Evolutionary conservation across 2,329 filamentous ascomycete genomes (phyloP).

Genomic region (Colletotrichum sp.): DNA sequence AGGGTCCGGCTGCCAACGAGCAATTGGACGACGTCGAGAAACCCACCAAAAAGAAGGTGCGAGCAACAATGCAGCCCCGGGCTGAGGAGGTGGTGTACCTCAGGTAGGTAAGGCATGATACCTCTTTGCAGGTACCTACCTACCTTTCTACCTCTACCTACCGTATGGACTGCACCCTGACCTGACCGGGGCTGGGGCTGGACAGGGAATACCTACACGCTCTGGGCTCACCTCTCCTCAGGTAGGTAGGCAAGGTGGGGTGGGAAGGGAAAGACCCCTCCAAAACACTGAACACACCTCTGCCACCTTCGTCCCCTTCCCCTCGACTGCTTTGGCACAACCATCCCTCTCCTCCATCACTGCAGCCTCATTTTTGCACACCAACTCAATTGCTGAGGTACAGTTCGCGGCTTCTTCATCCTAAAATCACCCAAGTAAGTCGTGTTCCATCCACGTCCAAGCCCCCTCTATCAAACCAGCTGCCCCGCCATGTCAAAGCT

Average conservation of each 20-base stretch:
- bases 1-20: background rate
- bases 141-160: background rate
- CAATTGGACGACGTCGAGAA: slow-evolving; percentile 9
- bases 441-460: background rate
- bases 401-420: background rate
- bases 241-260: slow-evolving; percentile 1
- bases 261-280: slow-evolving; percentile 19
- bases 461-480: background rate
- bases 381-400: slow-evolving; percentile 4
- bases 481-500: background rate
- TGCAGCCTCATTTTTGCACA: slow-evolving; percentile 1
- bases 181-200: background rate
- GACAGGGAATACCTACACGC: background rate
- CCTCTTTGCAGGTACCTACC: background rate
- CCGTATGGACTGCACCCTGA: background rate
- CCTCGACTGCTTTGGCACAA: background rate
- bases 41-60: slow-evolving; percentile 17
- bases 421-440: background rate
- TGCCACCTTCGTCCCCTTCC: background rate
- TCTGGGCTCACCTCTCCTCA: slow-evolving; percentile 4
- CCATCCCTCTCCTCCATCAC: background rate
- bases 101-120: background rate
- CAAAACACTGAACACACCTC: slow-evolving; percentile 5
- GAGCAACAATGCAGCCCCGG: background rate
- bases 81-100: background rate